These are phyloP conservation scores for Suillus ampliporus DNA, from an alignment of 768 basidiomycete genomes.

Conservation along the genomic window DNA sequence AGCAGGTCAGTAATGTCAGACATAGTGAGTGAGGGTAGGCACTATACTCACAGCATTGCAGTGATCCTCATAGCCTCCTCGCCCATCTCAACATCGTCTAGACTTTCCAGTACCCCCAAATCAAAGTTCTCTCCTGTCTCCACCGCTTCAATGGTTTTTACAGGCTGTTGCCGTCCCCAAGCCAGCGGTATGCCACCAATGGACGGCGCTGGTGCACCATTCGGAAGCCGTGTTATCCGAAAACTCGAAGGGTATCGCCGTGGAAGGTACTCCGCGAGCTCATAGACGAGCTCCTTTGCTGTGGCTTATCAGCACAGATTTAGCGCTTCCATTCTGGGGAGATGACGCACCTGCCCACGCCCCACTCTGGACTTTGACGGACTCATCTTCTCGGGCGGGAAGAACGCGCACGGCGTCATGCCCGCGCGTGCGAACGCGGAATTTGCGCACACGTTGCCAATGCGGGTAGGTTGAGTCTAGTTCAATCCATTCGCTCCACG, in stretches of 20 bases:
- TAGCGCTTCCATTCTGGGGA: conserved; percentile 3
- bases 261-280: conserved; percentile 69
- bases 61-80: conserved; percentile 67
- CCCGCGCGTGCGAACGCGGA: conserved; percentile 58
- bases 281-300: conserved; percentile 73
- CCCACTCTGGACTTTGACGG: conserved; percentile 34
- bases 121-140: conserved; percentile 56
- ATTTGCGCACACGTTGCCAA: conserved; percentile 63
- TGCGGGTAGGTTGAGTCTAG: conserved; percentile 61
- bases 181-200: conserved; percentile 35
- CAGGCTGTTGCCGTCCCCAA: conserved; percentile 50
- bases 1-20: conserved; percentile 6
- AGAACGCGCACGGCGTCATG: conserved; percentile 53
- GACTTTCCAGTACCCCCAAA: conserved; percentile 41
- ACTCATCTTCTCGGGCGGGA: conserved; percentile 46
- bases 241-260: conserved; percentile 66
- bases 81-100: conserved; percentile 29
- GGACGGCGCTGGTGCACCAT: conserved; percentile 18
- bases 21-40: conserved; percentile 7
- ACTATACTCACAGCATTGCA: conserved; percentile 58
- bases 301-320: conserved; percentile 1
- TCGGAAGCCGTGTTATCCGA: conserved; percentile 46
- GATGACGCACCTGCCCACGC: conserved; percentile 33
- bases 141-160: conserved; percentile 56
- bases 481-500: conserved; percentile 77